Conservation (phyloP, 192 early-diverging fungal genomes). For the Dispira parvispora region DNA sequence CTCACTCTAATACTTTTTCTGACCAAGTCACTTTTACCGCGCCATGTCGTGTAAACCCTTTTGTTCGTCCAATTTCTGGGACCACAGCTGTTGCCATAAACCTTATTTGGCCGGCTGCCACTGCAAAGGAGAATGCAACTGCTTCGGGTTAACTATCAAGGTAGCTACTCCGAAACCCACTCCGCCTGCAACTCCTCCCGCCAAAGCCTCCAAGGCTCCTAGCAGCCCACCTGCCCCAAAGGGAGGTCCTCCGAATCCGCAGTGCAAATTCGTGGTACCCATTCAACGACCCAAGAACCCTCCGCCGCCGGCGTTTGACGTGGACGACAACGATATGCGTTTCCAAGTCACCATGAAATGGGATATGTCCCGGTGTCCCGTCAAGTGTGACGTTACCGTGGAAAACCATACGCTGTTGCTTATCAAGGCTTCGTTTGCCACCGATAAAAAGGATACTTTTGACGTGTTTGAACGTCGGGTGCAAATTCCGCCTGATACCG, state of each 20-base stretch:
- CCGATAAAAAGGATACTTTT: constrained; percentile 8
- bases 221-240: no score
- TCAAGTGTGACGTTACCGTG: constrained; percentile 8
- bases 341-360: constrained; percentile 10
- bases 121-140: neutral
- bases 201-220: neutral
- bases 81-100: neutral
- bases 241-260: neutral
- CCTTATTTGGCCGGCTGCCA: neutral
- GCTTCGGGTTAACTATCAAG: neutral
- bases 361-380: neutral
- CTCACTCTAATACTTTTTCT: no score
- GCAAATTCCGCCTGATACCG: neutral
- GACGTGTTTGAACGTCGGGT: constrained; percentile 6
- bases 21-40: no score
- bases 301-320: constrained; percentile 3
- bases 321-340: neutral
- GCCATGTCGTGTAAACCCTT: neutral
- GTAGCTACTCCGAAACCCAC: neutral
- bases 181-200: neutral
- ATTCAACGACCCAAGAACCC: constrained; percentile 3
- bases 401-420: neutral
- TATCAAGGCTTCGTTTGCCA: constrained; percentile 5
- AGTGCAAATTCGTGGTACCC: constrained; percentile 1
- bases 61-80: neutral